A percentile compares a stretch with the other conserved stretches of the same genome.
These are phyloP conservation scores for Pleoardoris graminearum DNA, from an alignment of 2,329 filamentous ascomycete genomes.

Conservation along the genomic window DNA sequence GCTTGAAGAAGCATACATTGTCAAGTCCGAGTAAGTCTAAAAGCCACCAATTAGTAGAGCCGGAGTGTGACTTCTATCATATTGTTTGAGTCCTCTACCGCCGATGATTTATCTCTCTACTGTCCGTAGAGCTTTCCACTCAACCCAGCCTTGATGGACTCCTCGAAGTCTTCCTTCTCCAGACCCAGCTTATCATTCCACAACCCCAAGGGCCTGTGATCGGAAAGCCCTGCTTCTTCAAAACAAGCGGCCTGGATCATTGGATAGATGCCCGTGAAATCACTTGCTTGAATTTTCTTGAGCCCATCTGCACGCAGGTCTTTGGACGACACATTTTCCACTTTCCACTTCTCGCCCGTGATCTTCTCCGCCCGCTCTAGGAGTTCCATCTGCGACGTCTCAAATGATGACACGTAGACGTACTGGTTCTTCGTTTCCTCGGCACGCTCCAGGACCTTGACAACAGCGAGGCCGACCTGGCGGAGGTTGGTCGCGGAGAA, in stretches of 20 bases:
- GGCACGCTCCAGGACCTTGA: slow-evolving; percentile 54
- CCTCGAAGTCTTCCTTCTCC: slow-evolving; percentile 46
- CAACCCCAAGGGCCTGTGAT: slow-evolving; percentile 27
- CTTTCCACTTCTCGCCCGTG: slow-evolving; percentile 56
- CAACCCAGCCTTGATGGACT: slow-evolving; percentile 38
- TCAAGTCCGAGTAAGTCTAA: too few species aligned
- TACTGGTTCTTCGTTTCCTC: slow-evolving; percentile 62
- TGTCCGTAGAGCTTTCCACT: slow-evolving; percentile 23
- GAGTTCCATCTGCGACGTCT: slow-evolving; percentile 62
- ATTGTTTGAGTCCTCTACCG: too few species aligned
- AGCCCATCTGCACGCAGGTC: slow-evolving; percentile 35
- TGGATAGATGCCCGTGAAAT: slow-evolving; percentile 28
- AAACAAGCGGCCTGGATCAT: slow-evolving; percentile 27
- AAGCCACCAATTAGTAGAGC: too few species aligned
- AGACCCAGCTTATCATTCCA: slow-evolving; percentile 51
- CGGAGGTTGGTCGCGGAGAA: slow-evolving; percentile 57
- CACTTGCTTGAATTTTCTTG: slow-evolving; percentile 44
- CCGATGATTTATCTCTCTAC: neutral
- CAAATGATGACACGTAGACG: slow-evolving; percentile 61
- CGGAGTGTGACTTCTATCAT: too few species aligned
- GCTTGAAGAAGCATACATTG: too few species aligned
- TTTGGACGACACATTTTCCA: slow-evolving; percentile 46
- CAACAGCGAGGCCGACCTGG: slow-evolving; percentile 58
- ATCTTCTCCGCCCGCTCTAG: slow-evolving; percentile 57
- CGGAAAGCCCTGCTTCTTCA: slow-evolving; percentile 23